Conservation (phyloP, 2,329 filamentous ascomycete genomes). For the Cytospora piceae region DNA sequence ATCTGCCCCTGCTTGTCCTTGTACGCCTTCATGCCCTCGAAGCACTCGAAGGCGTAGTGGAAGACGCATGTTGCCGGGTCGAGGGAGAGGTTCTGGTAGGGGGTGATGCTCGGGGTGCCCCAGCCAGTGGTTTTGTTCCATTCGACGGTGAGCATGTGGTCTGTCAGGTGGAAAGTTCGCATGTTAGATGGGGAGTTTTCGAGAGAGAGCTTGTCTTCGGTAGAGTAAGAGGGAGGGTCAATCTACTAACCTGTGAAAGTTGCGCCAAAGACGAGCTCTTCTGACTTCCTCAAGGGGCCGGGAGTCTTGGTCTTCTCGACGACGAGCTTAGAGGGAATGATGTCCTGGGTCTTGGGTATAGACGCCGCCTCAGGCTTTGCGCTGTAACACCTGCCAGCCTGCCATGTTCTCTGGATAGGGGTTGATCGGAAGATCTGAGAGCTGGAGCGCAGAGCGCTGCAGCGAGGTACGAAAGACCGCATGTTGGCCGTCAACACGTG, state of each 20-base stretch:
- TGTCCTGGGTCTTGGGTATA: conserved; percentile 59
- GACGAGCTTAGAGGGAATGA: conserved; percentile 77
- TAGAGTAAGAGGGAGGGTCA: background rate
- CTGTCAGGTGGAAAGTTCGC: conserved; percentile 48
- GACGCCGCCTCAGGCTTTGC: conserved; percentile 56
- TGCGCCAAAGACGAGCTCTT: conserved; percentile 86
- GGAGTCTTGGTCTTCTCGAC: conserved; percentile 77
- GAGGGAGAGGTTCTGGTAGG: conserved; percentile 96
- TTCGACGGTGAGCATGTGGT: conserved; percentile 96
- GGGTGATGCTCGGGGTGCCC: conserved; percentile 79
- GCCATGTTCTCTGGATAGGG: conserved; percentile 38
- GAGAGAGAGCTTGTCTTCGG: background rate
- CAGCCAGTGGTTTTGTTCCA: conserved; percentile 88
- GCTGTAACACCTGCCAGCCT: conserved; percentile 52
- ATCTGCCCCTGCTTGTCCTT: conserved; percentile 79
- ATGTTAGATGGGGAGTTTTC: background rate
- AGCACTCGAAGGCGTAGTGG: conserved; percentile 97
- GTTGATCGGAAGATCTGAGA: conserved; percentile 38
- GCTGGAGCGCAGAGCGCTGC: conserved; percentile 42
- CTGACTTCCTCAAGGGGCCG: conserved; percentile 71
- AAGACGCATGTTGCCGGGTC: conserved; percentile 97
- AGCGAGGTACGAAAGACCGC: conserved; percentile 48
- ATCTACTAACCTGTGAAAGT: conserved; percentile 78
- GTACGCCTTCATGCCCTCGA: conserved; percentile 99
- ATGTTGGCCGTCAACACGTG: conserved; percentile 45